Evolutionary conservation across 257 asterid species (phyloP).

Genomic region (Avicennia marina): DNA sequence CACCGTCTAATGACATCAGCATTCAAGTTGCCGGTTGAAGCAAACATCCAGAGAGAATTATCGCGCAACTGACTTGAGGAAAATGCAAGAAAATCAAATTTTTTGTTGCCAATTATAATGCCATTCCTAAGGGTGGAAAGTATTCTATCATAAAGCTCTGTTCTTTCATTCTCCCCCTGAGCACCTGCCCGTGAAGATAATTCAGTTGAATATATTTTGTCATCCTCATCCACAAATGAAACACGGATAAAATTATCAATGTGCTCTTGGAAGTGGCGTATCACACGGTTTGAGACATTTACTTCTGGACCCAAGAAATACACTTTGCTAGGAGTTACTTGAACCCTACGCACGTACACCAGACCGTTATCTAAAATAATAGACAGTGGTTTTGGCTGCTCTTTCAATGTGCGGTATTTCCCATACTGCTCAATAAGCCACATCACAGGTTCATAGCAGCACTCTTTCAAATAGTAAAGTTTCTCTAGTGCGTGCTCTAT

Average conservation of each 20-base stretch:
- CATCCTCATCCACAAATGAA: constrained; percentile 87
- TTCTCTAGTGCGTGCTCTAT: constrained; percentile 72
- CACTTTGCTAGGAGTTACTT: constrained; percentile 78
- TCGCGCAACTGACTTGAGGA: constrained; percentile 89
- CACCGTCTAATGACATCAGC: constrained; percentile 64
- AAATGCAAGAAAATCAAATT: constrained; percentile 81
- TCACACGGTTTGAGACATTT: constrained; percentile 75
- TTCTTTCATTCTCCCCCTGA: constrained; percentile 27
- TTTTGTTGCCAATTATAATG: constrained; percentile 66
- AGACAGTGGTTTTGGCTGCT: constrained; percentile 55
- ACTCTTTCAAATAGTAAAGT: constrained; percentile 51
- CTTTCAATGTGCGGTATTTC: constrained; percentile 30
- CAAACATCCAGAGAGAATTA: constrained; percentile 91
- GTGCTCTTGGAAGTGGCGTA: constrained; percentile 47
- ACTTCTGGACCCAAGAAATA: constrained; percentile 85
- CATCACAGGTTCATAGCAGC: constrained; percentile 73
- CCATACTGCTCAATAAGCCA: constrained; percentile 61
- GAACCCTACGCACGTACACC: constrained; percentile 77
- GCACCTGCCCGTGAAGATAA: constrained; percentile 37
- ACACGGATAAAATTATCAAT: constrained; percentile 80
- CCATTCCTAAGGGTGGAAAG: constrained; percentile 58
- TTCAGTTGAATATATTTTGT: constrained; percentile 60
- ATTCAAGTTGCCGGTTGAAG: constrained; percentile 37
- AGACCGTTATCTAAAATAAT: constrained; percentile 64
- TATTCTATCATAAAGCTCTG: constrained; percentile 60